phyloP scores from a whole-genome alignment of 441 rosid species.

The Erysimum cheiri region DNA sequence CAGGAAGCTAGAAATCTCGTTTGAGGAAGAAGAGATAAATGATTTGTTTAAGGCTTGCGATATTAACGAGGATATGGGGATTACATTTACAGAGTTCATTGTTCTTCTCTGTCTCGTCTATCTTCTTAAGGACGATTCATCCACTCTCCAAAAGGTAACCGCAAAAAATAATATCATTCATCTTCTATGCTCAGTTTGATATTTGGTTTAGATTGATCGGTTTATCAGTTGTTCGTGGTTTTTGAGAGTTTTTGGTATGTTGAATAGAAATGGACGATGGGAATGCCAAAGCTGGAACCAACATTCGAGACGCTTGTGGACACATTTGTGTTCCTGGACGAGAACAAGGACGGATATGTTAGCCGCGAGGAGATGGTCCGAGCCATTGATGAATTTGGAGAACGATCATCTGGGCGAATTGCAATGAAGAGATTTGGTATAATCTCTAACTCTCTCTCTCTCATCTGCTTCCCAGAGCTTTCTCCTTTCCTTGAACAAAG shows the following conservation, averaged over 20 bases:
- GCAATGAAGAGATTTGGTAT: slow-evolving; percentile 96
- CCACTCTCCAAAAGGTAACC: slow-evolving; percentile 66
- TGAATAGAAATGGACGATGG: slow-evolving; percentile 61
- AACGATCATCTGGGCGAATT: slow-evolving; percentile 80
- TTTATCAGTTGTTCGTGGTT: background rate
- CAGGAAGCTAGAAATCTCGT: slow-evolving; percentile 68
- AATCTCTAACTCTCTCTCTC: slow-evolving; percentile 31
- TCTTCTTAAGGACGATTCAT: slow-evolving; percentile 78
- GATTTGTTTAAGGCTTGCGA: slow-evolving; percentile 88
- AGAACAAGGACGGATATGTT: slow-evolving; percentile 87
- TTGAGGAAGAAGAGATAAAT: slow-evolving; percentile 78
- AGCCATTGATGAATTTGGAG: slow-evolving; percentile 90
- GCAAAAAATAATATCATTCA: background rate
- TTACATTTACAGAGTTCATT: slow-evolving; percentile 86
- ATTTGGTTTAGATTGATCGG: background rate
- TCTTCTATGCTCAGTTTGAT: background rate
- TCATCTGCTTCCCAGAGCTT: background rate
- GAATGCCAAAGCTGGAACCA: slow-evolving; percentile 77
- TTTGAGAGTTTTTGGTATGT: background rate
- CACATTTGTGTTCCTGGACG: slow-evolving; percentile 89
- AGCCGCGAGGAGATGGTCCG: slow-evolving; percentile 88
- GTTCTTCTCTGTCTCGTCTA: slow-evolving; percentile 91
- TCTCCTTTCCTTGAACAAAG: slow-evolving; percentile 2
- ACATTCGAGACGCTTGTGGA: slow-evolving; percentile 85
- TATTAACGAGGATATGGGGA: slow-evolving; percentile 76